Base-by-base conservation (phyloP, 179 eudicot species). In the Beta corolliflora region DNA sequence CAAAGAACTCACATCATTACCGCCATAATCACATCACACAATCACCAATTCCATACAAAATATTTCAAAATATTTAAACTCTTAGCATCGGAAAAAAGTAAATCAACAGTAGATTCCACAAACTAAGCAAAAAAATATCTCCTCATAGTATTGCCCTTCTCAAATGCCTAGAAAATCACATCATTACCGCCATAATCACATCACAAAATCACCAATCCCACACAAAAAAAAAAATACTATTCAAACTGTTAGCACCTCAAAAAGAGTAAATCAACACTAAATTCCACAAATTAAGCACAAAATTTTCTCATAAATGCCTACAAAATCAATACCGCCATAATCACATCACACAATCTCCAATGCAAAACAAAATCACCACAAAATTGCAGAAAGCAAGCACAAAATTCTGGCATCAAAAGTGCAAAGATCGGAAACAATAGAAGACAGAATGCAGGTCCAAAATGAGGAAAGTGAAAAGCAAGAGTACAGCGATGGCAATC, bases 401-500 rank as follows among this genome's bases (percentile, higher is more conserved):
- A 36, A 36, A 36, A 36, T 36, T 36, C 41, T 36, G 41, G 41
- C 41, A 36, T 36, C 1, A 31, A 58, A 0, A 79, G n/a, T 3
- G 5, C 13, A 44, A 64, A 83, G 83, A 83, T 83, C 85, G 77
- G 52, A 75, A 75, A 8, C 44, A 21, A 25, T 13, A 58, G 9
- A 41, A 1, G n/a, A 53, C 14, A 9, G 13, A 45, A 61, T 0
- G 10, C 53, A 63, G 61, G 12, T 65, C 11, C 0, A 73, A 65
- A 56, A 13, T 56, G 74, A 77, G 67, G 68, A 79, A 31, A 56
- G 63, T 16, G 74, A 61, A 80, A 68, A 1, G 44, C 75, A 77
- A 48, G 60, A 10, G 66, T 89, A 93, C 98, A 53, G 91, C 83
- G 73, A 95, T 83, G 80, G 98, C 95, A 80, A 93, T 87, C 80